Percentiles rank a stretch among this genome's conserved stretches.
Conservation (phyloP, 1,284 basidiomycete genomes). For the Irpex sp. region DNA sequence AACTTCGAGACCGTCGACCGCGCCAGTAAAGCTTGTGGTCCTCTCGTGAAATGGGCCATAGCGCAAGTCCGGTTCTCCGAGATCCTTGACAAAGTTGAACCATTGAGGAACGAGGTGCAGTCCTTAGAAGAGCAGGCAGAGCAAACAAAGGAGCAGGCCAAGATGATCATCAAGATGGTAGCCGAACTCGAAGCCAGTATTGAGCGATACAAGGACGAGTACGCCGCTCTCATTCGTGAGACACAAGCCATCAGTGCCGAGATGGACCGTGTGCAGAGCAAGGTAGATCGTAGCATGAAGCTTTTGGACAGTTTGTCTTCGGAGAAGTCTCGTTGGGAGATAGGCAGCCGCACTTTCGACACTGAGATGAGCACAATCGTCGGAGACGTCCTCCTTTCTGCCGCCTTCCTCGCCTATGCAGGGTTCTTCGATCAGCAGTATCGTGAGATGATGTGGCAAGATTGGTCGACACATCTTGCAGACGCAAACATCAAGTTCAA, state of each 20-base stretch:
- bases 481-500: slow-evolving; percentile 95
- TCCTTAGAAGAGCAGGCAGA: slow-evolving; percentile 90
- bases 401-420: slow-evolving; percentile 94
- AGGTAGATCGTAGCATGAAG: slow-evolving; percentile 96
- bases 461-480: slow-evolving; percentile 86
- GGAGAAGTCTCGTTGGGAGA: slow-evolving; percentile 92
- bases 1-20: slow-evolving; percentile 96
- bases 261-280: slow-evolving; percentile 97
- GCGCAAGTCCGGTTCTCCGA: slow-evolving; percentile 98
- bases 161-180: slow-evolving; percentile 89
- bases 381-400: slow-evolving; percentile 93
- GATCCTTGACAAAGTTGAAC: slow-evolving; percentile 97
- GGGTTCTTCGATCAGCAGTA: slow-evolving; percentile 99
- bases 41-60: slow-evolving; percentile 96
- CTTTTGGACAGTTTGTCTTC: slow-evolving; percentile 93
- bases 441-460: slow-evolving; percentile 95
- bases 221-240: slow-evolving; percentile 94
- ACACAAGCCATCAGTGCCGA: slow-evolving; percentile 96
- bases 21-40: slow-evolving; percentile 96
- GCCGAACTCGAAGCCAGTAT: slow-evolving; percentile 92
- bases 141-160: slow-evolving; percentile 89
- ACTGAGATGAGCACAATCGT: slow-evolving; percentile 98
- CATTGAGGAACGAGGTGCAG: slow-evolving; percentile 92
- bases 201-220: slow-evolving; percentile 93
- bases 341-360: slow-evolving; percentile 93